phyloP scores from a whole-genome alignment of 768 basidiomycete genomes.

The Mycena latifolia region DNA sequence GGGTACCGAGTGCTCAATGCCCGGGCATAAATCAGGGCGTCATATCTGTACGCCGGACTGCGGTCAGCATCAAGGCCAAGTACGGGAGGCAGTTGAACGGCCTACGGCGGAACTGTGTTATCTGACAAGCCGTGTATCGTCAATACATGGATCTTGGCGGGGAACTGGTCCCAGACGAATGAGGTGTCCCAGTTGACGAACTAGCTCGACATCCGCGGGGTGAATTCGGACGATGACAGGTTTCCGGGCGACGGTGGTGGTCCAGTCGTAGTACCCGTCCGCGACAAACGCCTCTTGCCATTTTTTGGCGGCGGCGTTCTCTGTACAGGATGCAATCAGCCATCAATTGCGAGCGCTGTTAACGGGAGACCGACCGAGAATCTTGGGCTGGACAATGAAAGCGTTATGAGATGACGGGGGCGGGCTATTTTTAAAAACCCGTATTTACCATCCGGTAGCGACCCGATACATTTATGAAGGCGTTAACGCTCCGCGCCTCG shows the following conservation, averaged over 20 bases:
- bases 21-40: conserved; percentile 77
- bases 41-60: conserved; percentile 60
- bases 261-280: conserved; percentile 74
- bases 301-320: conserved; percentile 43
- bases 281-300: conserved; percentile 66
- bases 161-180: conserved; percentile 78
- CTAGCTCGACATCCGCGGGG: conserved; percentile 68
- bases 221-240: conserved; percentile 63
- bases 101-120: conserved; percentile 76
- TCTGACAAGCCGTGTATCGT: conserved; percentile 85
- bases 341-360: conserved; percentile 16
- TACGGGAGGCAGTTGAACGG: conserved; percentile 27
- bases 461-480: conserved; percentile 81
- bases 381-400: conserved; percentile 49
- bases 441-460: conserved; percentile 75
- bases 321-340: conserved; percentile 38
- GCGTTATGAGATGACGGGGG: conserved; percentile 13
- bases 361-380: conserved; percentile 52
- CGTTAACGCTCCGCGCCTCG: conserved; percentile 66
- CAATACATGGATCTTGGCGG: conserved; percentile 71
- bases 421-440: conserved; percentile 1
- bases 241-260: conserved; percentile 75
- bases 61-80: conserved; percentile 9
- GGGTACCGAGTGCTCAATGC: conserved; percentile 67
- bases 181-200: conserved; percentile 78